A percentile compares a stretch with the other conserved stretches of the same genome.
phyloP scores from a whole-genome alignment of 2,329 filamentous ascomycete genomes.

The Akanthomyces dipterigenus region DNA sequence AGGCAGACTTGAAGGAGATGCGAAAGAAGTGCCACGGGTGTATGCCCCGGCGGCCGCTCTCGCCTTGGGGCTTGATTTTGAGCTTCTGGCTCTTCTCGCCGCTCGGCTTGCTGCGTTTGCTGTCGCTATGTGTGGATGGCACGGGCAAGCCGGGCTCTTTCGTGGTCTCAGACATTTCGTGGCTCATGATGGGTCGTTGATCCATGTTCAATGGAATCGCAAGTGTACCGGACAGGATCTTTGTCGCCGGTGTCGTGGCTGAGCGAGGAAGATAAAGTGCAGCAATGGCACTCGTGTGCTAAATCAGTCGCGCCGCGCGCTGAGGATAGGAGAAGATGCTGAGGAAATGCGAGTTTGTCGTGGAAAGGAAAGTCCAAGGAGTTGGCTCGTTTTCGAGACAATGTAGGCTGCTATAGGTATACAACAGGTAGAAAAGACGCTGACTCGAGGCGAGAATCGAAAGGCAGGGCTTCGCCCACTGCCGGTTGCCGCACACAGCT shows the following conservation, averaged over 20 bases:
- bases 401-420: not conserved
- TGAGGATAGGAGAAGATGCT: not conserved
- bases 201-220: too few relatives aligned
- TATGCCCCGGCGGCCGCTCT: slow-evolving; percentile 40
- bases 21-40: slow-evolving; percentile 36
- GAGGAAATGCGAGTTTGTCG: too few relatives aligned
- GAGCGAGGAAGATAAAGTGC: not conserved
- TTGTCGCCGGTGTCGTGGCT: not conserved
- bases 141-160: slow-evolving; percentile 18
- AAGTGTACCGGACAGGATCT: too few relatives aligned
- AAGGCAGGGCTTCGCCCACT: not conserved
- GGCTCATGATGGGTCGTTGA: not conserved
- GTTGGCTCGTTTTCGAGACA: not conserved
- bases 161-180: not conserved
- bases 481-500: not conserved
- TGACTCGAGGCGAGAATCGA: not conserved
- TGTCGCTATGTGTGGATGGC: slow-evolving; percentile 22
- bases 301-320: not conserved
- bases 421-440: too few relatives aligned
- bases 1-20: slow-evolving; percentile 38
- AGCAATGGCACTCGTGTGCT: not conserved
- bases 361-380: not conserved
- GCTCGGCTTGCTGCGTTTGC: slow-evolving; percentile 15
- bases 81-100: slow-evolving; percentile 9
- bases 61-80: slow-evolving; percentile 27